A percentile compares a stretch with the other conserved stretches of the same genome.
These are phyloP conservation scores for Globisporangium paddicum DNA, from an alignment of 352 stramenopile species.

Conservation along the genomic window DNA sequence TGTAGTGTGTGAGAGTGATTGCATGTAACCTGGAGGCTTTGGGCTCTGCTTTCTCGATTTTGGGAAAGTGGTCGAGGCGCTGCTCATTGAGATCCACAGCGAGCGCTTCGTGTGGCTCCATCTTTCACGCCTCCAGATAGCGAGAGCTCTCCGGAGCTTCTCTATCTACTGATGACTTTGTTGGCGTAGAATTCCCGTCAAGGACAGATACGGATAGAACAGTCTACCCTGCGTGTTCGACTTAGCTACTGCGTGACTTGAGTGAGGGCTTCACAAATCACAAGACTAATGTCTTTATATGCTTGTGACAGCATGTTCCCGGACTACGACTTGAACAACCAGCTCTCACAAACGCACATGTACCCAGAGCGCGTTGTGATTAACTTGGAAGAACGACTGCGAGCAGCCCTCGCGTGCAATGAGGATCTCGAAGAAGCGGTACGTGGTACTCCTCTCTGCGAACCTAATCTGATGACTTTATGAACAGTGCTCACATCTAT, in stretches of 20 bases:
- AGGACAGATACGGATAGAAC: conserved; percentile 90
- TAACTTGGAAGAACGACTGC: conserved; percentile 37
- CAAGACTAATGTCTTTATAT: not conserved
- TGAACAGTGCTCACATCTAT: too few species aligned
- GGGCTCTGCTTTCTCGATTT: not conserved
- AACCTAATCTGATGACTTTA: not conserved
- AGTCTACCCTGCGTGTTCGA: conserved; percentile 12
- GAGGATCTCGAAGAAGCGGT: conserved; percentile 32
- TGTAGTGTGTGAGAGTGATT: conserved; percentile 11
- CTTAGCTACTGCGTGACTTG: not conserved
- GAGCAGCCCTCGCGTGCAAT: conserved; percentile 27
- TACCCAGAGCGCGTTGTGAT: conserved; percentile 38
- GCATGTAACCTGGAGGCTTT: conserved; percentile 5
- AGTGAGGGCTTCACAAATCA: not conserved
- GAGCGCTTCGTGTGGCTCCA: not conserved
- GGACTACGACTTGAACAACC: conserved; percentile 7
- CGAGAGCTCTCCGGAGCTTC: conserved; percentile 1
- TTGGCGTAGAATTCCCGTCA: conserved; percentile 77
- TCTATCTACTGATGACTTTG: conserved; percentile 87
- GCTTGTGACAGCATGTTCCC: conserved; percentile 15
- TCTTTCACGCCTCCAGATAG: conserved; percentile 15
- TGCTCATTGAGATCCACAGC: not conserved
- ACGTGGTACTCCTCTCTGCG: not conserved
- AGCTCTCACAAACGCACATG: conserved; percentile 19
- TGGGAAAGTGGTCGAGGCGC: not conserved